Evolutionary conservation across 345 rosid genomes (phyloP), one percentile per base, ranked within the genome.

Genomic region (Abelmoschus esculentus): DNA sequence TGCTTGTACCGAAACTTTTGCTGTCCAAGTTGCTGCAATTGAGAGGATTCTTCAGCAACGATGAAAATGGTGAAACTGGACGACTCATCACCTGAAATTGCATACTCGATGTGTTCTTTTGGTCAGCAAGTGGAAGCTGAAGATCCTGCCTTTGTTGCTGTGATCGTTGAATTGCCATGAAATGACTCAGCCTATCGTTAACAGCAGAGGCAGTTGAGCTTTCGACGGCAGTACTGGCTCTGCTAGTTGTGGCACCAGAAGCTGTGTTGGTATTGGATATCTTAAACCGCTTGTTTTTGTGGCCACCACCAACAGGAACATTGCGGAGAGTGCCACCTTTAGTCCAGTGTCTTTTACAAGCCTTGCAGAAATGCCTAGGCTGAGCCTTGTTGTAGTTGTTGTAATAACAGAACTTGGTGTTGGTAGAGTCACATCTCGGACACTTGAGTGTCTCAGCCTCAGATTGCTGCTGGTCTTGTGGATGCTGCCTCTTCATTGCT

Each of bases 281-380:
- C 69, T 80, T 85, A 19, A 65, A 73, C 9, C 90, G 83, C 85
- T 90, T 93, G 77, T 83, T 89, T 80, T 93, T 93, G 26, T 92
- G 90, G 72, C 92, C 91, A 66, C 97, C 97, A 12, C 98, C 98
- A 0, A 86, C 84, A 12, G 97, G 97, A 56, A 56, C 61, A 56
- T 56, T 56, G 61, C 61, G 61, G n/a, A 56, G 86, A 66, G 91
- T 87, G 28, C 98, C 98, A 71, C 98, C 98, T 86, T 87, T 82
- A 7, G 98, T 92, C 98, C 98, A 92, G 80, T 92, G 93, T 74
- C 98, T 84, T 82, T 87, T 84, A 79, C 98, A 93, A 73, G 86
- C 14, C 85, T 87, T 93, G 85, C 98, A 93, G 44, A 87, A 86
- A 79, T 93, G 87, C 70, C 97, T 82, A 40, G 98, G 98, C 79